Base-by-base conservation (phyloP, 176 grass and related monocot genomes). In the Canna indica region DNA sequence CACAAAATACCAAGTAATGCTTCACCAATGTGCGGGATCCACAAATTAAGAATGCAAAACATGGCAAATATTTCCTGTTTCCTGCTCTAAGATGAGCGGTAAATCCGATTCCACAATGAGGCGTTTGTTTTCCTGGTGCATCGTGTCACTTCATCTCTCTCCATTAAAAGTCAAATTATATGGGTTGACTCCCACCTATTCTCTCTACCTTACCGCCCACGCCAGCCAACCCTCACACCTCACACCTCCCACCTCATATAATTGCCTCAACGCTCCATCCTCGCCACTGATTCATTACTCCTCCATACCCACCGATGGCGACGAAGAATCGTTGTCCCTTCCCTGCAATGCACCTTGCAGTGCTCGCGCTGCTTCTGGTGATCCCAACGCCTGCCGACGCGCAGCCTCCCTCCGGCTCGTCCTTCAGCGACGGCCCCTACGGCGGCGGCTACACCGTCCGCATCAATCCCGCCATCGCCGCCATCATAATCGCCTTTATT, bases 401-500 rank as follows among this genome's bases (percentile, higher is more conserved):
- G 7, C 8, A 33, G 63, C 34, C 63, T 4, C 63, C 14, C 14
- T 34, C 59, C 30, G 14, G 8, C 27, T 5, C 27, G 24, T 4
- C 69, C 7, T 22, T 70, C 0, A 25, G 67, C 3, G 47, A 27
- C 32, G 58, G 16, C 18, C 20, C 17, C 38, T 48, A 11, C 0
- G 45, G 12, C 28, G 59, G 36, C 2, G 25, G 33, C 25, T 57
- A 44, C 8, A 70, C 44, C 0, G 34, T 36, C 4, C 36, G 25
- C 10, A 76, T 88, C 2, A 88, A 66, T 69, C 45, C 88, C n/a
- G 68, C 67, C 72, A 78, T 81, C 3, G 82, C 73, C 18, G 74
- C 91, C 32, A 64, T 91, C 52, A 73, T 84, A 45, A 35, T 88
- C 24, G 83, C 70, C 0, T 29, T 91, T 4, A 80, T 96, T 70